These are phyloP conservation scores for Stephania japonica DNA, from an alignment of 164 flowering plant genomes.

Conservation along the genomic window DNA sequence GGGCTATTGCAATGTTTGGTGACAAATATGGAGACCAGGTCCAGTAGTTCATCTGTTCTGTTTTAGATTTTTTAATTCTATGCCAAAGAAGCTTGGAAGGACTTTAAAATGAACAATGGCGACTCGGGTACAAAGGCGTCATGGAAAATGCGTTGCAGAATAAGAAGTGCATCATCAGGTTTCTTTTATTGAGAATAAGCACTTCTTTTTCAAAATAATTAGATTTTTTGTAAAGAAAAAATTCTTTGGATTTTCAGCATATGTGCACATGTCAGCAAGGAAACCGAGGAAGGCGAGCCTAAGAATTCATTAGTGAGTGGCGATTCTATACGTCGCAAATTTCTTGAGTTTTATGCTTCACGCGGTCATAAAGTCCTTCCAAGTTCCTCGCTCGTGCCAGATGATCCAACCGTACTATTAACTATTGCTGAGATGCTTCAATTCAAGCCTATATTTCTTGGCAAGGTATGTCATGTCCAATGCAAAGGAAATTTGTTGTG, in stretches of 20 bases:
- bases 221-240: too few species aligned
- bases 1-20: constrained; percentile 98
- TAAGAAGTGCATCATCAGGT: constrained; percentile 51
- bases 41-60: background rate
- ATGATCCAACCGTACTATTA: constrained; percentile 89
- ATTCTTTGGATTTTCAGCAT: constrained; percentile 42
- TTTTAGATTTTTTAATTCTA: background rate
- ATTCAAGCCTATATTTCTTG: constrained; percentile 96
- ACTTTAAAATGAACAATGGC: background rate
- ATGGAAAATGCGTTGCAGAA: constrained; percentile 8
- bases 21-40: constrained; percentile 97
- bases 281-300: constrained; percentile 32
- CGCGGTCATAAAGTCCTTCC: constrained; percentile 87
- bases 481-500: background rate
- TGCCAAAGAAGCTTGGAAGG: too few species aligned
- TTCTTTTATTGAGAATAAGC: constrained; percentile 4
- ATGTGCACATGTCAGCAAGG: constrained; percentile 49
- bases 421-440: constrained; percentile 99
- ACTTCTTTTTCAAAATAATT: background rate
- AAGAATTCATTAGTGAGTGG: constrained; percentile 48
- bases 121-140: constrained; percentile 10
- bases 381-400: constrained; percentile 95
- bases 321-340: constrained; percentile 66
- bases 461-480: constrained; percentile 56
- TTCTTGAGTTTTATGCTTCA: constrained; percentile 87